phyloP scores from a whole-genome alignment of 495 filamentous ascomycete species.

The Parathielavia appendiculata region DNA sequence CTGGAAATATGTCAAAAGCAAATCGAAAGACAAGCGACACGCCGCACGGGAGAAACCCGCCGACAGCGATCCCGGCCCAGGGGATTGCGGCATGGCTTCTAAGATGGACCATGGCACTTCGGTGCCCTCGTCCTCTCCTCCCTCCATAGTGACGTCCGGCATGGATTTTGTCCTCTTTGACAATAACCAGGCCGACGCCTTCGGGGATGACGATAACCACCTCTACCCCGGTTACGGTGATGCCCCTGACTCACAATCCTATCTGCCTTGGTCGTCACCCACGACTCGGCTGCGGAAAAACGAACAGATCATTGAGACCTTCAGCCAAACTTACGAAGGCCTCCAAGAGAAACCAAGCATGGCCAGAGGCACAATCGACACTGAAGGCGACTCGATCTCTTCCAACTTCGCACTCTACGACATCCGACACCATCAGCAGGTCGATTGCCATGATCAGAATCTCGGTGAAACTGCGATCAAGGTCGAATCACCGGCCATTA shows the following conservation, averaged over 20 bases:
- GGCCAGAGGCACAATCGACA: background rate
- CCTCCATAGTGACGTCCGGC: background rate
- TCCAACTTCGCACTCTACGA: conserved; percentile 7
- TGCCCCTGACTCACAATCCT: conserved; percentile 17
- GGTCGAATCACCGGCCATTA: conserved; percentile 5
- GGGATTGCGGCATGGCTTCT: background rate
- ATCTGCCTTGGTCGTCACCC: conserved; percentile 34
- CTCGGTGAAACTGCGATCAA: conserved; percentile 1
- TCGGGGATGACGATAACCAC: conserved; percentile 25
- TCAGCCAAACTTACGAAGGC: conserved; percentile 29
- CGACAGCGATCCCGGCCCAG: background rate
- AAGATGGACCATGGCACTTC: background rate
- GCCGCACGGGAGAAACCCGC: conserved; percentile 10
- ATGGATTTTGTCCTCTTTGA: conserved; percentile 27
- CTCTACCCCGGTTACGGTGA: conserved; percentile 12
- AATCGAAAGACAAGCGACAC: conserved; percentile 60
- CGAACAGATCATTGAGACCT: conserved; percentile 26
- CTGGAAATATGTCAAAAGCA: conserved; percentile 81
- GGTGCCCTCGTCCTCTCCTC: background rate
- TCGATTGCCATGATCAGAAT: background rate
- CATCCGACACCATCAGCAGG: background rate
- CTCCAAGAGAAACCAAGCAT: conserved; percentile 5
- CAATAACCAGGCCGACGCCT: conserved; percentile 17
- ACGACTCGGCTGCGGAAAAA: conserved; percentile 29
- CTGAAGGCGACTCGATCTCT: conserved; percentile 21